phyloP scores from a whole-genome alignment of 495 filamentous ascomycete genomes.

The Annulohypoxylon stygium region DNA sequence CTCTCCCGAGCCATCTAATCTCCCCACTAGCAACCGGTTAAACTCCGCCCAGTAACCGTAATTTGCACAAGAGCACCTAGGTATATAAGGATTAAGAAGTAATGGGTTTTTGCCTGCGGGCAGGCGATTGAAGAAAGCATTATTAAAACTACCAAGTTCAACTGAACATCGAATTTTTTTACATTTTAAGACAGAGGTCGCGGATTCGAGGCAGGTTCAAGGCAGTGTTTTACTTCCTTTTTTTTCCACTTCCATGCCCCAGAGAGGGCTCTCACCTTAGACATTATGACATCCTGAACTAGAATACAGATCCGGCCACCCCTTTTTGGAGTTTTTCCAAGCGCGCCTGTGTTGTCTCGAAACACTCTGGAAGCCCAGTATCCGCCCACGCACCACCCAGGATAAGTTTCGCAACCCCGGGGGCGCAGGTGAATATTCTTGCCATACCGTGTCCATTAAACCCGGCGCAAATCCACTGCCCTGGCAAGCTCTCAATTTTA shows the following conservation, averaged over 20 bases:
- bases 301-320: conserved; percentile 35
- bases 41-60: background rate
- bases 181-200: background rate
- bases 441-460: conserved; percentile 53
- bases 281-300: background rate
- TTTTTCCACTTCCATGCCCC: background rate
- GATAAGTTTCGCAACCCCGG: conserved; percentile 46
- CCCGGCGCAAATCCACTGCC: conserved; percentile 51
- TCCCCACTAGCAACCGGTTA: background rate
- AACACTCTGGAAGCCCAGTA: conserved; percentile 51
- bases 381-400: conserved; percentile 48
- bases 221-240: background rate
- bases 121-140: background rate
- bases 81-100: background rate
- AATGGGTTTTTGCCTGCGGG: background rate
- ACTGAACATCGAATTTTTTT: background rate
- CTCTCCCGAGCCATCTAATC: background rate
- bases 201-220: background rate
- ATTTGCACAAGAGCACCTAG: background rate
- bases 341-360: conserved; percentile 45
- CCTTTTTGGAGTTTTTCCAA: conserved; percentile 37
- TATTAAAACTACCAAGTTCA: background rate
- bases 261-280: background rate
- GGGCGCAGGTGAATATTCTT: conserved; percentile 51
- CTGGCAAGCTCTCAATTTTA: conserved; percentile 31